phyloP scores from a whole-genome alignment of 73 alveolate species.

The Symbiodinium natans region DNA sequence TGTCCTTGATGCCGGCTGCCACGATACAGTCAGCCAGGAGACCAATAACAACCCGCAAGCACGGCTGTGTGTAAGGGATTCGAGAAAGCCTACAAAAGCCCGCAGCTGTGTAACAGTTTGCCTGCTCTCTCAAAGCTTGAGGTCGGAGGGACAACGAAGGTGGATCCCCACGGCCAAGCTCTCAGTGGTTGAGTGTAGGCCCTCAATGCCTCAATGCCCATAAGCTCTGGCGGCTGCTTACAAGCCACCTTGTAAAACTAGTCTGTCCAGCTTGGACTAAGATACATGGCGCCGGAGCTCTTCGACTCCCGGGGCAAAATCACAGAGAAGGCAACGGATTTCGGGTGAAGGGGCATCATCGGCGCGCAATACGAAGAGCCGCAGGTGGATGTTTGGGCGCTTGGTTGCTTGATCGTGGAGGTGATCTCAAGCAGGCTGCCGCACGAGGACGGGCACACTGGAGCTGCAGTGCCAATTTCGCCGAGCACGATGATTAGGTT shows the following conservation, averaged over 20 bases:
- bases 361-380: too few relatives aligned
- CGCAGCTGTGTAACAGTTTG: too few relatives aligned
- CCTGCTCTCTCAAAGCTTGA: not conserved
- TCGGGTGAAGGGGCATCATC: not conserved
- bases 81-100: too few relatives aligned
- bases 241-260: too few relatives aligned
- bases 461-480: not conserved
- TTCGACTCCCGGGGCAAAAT: slow-evolving; percentile 63
- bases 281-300: slow-evolving; percentile 90
- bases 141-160: slow-evolving; percentile 93
- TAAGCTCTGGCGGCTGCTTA: too few relatives aligned
- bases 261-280: not conserved
- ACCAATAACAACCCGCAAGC: too few relatives aligned
- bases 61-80: too few relatives aligned
- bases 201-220: too few relatives aligned
- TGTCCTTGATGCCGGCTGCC: too few relatives aligned
- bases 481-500: not conserved
- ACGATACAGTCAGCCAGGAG: too few relatives aligned
- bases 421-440: slow-evolving; percentile 59
- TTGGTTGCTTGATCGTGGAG: slow-evolving; percentile 82
- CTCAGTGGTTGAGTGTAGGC: not conserved
- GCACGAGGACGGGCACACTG: slow-evolving; percentile 63
- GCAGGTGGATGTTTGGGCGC: slow-evolving; percentile 86
- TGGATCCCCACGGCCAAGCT: slow-evolving; percentile 63
- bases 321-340: slow-evolving; percentile 41